Conservation (phyloP, 805 yeast species). For the Wickerhamomyces canadensis region DNA sequence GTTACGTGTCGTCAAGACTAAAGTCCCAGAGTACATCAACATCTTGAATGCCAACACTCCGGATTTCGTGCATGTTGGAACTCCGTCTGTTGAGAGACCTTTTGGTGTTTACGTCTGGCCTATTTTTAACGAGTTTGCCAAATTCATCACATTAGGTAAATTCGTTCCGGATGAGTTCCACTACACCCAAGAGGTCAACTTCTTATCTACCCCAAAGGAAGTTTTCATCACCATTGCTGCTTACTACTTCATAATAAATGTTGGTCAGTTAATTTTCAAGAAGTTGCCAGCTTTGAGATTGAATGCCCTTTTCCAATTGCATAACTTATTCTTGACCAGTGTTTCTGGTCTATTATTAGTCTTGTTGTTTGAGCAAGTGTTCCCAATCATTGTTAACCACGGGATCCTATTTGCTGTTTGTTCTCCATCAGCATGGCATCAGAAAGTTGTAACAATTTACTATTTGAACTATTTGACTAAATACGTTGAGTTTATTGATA, state of each 20-base stretch:
- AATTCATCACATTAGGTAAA: constrained; percentile 40
- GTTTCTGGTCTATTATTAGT: constrained; percentile 55
- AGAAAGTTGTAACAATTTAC: constrained; percentile 60
- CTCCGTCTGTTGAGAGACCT: constrained; percentile 65
- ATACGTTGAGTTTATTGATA: constrained; percentile 68
- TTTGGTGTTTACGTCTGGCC: constrained; percentile 73
- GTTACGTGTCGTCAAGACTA: constrained; percentile 14
- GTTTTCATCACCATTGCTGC: constrained; percentile 50
- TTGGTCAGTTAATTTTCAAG: constrained; percentile 57
- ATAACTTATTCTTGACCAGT: constrained; percentile 59
- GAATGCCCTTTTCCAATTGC: constrained; percentile 66
- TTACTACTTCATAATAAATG: constrained; percentile 62
- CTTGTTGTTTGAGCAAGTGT: constrained; percentile 62
- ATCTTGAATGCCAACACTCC: constrained; percentile 37
- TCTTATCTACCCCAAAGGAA: constrained; percentile 60
- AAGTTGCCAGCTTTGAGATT: constrained; percentile 54
- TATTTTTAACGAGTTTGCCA: constrained; percentile 47
- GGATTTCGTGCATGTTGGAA: constrained; percentile 30
- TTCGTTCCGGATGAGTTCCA: constrained; percentile 59
- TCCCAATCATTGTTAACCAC: constrained; percentile 60
- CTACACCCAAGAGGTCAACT: constrained; percentile 51
- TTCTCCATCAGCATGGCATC: constrained; percentile 62
- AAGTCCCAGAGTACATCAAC: constrained; percentile 16
- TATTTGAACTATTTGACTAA: constrained; percentile 75
- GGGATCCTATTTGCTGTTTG: constrained; percentile 73